Evolutionary conservation across 228 moss, liverwort and hornwort species (phyloP).

Genomic region (Sphagnum fallax): DNA sequence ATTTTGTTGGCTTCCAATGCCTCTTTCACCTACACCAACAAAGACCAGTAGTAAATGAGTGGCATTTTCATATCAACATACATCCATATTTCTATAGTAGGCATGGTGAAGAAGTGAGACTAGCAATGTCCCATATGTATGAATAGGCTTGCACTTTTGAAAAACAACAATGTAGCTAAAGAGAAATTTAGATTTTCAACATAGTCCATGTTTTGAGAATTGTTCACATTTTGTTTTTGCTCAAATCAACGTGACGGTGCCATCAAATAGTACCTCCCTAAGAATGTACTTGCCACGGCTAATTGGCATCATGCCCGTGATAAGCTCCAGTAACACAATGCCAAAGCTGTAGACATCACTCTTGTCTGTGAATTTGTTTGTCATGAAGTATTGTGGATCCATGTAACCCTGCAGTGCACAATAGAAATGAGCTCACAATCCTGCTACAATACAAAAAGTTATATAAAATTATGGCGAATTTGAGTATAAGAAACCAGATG

Average conservation of each 20-base stretch:
- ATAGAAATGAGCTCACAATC: too few species aligned
- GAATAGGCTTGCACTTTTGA: too few species aligned
- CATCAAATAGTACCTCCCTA: constrained; percentile 36
- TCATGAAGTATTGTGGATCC: constrained; percentile 81
- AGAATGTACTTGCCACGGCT: constrained; percentile 68
- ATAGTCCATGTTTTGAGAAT: too few species aligned
- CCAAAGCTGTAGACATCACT: constrained; percentile 95
- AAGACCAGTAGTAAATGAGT: too few species aligned
- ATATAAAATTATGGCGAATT: too few species aligned
- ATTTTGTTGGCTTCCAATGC: constrained; percentile 36
- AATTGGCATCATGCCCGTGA: constrained; percentile 71
- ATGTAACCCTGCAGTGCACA: constrained; percentile 62
- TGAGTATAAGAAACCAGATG: neutral
- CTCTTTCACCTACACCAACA: constrained; percentile 35
- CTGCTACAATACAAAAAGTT: too few species aligned
- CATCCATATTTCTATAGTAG: too few species aligned
- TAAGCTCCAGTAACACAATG: constrained; percentile 75
- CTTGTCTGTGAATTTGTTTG: constrained; percentile 74
- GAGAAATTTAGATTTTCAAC: too few species aligned
- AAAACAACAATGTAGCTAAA: too few species aligned
- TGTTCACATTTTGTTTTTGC: too few species aligned
- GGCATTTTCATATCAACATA: neutral
- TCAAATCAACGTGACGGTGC: too few species aligned
- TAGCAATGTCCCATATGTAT: neutral
- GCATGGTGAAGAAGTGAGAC: neutral